Conservation (phyloP, 306 rosid genomes). For the Cucurbita moschata region DNA sequence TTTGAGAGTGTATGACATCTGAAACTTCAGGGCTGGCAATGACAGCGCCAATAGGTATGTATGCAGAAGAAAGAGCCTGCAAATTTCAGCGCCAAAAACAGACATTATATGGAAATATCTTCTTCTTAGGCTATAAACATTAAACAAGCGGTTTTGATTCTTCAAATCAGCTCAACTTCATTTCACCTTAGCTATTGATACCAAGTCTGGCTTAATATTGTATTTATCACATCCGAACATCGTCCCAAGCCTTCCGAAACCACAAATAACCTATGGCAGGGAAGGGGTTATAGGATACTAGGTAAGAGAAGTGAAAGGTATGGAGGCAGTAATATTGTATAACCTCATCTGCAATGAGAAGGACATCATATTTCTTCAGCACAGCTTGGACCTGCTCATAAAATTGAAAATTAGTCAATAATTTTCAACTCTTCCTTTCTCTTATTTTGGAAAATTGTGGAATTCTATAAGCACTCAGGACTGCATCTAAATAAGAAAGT, state of each 20-base stretch:
- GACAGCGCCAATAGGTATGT: constrained; percentile 85
- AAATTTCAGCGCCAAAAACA: constrained; percentile 7
- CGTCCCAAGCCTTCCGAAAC: constrained; percentile 82
- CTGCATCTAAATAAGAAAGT: not conserved
- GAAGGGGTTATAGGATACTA: constrained; percentile 6
- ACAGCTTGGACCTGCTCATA: constrained; percentile 69
- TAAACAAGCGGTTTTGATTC: not conserved
- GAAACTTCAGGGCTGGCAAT: constrained; percentile 77
- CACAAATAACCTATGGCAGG: constrained; percentile 69
- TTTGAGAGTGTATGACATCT: constrained; percentile 70
- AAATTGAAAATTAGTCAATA: not conserved
- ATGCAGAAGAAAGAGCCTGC: constrained; percentile 89
- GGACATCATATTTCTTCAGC: constrained; percentile 88
- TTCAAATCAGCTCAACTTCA: not conserved
- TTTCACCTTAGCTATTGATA: constrained; percentile 76
- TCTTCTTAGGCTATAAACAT: not conserved
- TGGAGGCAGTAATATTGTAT: not conserved
- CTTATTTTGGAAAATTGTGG: not conserved
- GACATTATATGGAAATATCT: not conserved
- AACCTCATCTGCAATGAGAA: constrained; percentile 89
- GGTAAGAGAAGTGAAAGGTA: constrained; percentile 11
- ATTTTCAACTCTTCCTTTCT: not conserved
- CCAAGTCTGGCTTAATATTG: constrained; percentile 87
- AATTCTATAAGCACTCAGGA: not conserved
- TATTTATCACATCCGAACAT: constrained; percentile 88